phyloP scores from a whole-genome alignment of 371 early-diverging fungal genomes.

The Mucor racemosus region DNA sequence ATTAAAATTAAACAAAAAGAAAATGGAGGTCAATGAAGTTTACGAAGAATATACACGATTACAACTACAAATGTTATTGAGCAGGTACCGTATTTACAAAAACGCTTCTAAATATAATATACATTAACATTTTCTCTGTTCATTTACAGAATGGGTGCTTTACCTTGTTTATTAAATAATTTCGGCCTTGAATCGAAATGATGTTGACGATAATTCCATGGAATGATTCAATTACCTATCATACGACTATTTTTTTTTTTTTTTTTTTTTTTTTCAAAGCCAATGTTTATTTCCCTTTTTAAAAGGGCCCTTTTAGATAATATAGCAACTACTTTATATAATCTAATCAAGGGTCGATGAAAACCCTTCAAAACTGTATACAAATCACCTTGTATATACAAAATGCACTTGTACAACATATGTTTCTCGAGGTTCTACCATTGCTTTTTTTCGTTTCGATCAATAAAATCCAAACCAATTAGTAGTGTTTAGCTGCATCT shows the following conservation, averaged over 20 bases:
- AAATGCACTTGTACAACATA: background rate
- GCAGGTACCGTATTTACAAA: slow-evolving; percentile 24
- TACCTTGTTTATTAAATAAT: slow-evolving; percentile 7
- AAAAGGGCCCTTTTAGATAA: too few relatives aligned
- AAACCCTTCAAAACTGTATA: background rate
- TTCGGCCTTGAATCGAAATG: slow-evolving; percentile 16
- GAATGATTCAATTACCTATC: background rate
- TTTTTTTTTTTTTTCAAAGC: background rate
- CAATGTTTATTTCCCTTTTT: background rate
- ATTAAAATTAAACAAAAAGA: slow-evolving; percentile 72
- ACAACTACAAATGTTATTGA: slow-evolving; percentile 79
- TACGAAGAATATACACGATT: slow-evolving; percentile 75
- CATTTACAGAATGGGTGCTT: slow-evolving; percentile 23
- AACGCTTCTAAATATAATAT: too few relatives aligned
- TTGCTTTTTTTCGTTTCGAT: background rate
- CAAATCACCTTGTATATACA: background rate
- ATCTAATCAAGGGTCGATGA: background rate
- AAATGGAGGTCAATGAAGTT: slow-evolving; percentile 64
- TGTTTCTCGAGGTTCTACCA: background rate
- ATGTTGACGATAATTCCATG: background rate
- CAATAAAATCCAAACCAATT: background rate
- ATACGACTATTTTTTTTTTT: background rate
- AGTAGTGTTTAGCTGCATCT: background rate
- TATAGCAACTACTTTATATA: too few relatives aligned
- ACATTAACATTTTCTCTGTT: too few relatives aligned